Evolutionary conservation across 257 asterid genomes (phyloP), one percentile per base, ranked within the genome.

Genomic region (Verbena officinalis): DNA sequence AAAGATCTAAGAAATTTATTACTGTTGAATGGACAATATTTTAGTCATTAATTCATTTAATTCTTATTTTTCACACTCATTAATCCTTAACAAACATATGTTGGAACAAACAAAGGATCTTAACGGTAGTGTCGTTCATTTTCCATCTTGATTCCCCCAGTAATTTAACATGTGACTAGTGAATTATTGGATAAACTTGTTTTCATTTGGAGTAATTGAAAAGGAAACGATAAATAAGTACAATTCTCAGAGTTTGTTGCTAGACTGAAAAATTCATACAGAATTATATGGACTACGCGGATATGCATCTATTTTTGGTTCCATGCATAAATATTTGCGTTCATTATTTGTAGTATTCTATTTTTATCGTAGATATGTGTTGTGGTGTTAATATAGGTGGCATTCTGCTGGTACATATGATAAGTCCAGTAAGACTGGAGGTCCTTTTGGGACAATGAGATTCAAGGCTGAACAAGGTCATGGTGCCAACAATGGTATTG

Each of bases 351-450:
- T 5, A 27, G 5, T 27, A 27, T 19, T 14, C 43, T 55, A 46
- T 48, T 54, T 33, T 40, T 12, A 33, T 53, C 40, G 44, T 61
- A 21, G 20, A 43, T 40, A 52, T 63, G 9, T 60, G 67, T 51
- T 67, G 36, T 52, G 14, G 16, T 75, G 60, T 67, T 50, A 1
- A 65, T 75, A 33, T 68, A 91, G 98, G 57, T 88, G 96, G 96
- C 96, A 91, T 77, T 91, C 98, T 73, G 95, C 95, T 73, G 98
- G 96, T 24, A 88, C 96, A 33, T 86, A 9, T 63, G 95, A 91
- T 20, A 66, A 74, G 45, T 6, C 59, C 51, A 71, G 75, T 49
- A 91, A 80, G 80, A 84, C 87, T 33, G 98, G 96, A 63, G 98
- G 98, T 49, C 95, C 98, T 16, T 91, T 88, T 22, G 98, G 98